Evolutionary conservation across 345 rosid genomes (phyloP).

Genomic region (Populus tremula): DNA sequence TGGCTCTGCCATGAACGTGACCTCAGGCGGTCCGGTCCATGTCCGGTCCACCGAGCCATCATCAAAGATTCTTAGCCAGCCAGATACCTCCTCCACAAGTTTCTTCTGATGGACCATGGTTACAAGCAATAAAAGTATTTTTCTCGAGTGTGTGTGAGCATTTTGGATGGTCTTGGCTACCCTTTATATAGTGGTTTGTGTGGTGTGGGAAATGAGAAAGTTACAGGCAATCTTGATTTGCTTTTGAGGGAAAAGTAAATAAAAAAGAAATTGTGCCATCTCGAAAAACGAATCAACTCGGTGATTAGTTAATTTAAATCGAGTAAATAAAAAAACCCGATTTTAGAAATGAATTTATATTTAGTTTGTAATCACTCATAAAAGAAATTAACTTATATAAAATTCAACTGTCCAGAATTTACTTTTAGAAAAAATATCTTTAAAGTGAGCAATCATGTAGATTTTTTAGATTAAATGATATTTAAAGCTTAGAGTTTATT

Average conservation of each 20-base stretch:
- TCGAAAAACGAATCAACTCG: no score
- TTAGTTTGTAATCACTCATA: no score
- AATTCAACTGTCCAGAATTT: no score
- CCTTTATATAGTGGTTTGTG: background rate
- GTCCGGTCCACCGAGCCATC: constrained; percentile 63
- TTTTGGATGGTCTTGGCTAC: background rate
- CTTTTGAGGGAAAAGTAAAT: background rate
- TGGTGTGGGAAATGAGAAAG: background rate
- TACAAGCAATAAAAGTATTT: background rate
- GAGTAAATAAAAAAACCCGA: no score
- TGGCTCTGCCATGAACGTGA: constrained; percentile 55
- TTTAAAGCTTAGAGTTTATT: no score
- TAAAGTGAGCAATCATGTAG: no score
- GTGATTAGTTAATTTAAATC: no score
- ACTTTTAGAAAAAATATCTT: no score
- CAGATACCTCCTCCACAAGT: constrained; percentile 55
- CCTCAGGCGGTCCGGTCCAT: constrained; percentile 62
- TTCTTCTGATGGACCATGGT: constrained; percentile 33
- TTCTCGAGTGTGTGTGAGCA: background rate
- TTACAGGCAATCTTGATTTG: background rate
- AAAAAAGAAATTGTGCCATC: background rate
- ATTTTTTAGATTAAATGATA: no score
- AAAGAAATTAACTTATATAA: no score
- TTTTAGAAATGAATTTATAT: no score
- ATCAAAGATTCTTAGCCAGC: constrained; percentile 54